phyloP scores from a whole-genome alignment of 2,329 filamentous ascomycete species.

The Cladosporium sp. region DNA sequence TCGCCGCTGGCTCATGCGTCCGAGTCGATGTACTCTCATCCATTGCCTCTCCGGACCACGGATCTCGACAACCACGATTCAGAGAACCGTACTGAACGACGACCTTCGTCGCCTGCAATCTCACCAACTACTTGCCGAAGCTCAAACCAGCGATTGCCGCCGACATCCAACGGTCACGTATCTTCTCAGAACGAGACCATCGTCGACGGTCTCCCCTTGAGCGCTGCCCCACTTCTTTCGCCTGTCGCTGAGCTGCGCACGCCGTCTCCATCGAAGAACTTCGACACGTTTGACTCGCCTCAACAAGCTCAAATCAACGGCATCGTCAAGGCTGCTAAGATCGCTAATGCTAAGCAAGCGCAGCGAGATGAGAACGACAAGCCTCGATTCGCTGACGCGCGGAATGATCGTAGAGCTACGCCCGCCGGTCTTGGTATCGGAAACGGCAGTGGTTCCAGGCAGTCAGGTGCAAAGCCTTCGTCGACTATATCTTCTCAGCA shows the following conservation, averaged over 20 bases:
- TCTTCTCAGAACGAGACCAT: conserved; percentile 1
- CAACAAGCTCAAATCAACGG: conserved; percentile 28
- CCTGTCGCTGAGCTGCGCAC: conserved; percentile 74
- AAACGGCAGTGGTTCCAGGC: conserved; percentile 6
- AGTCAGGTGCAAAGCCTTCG: not conserved
- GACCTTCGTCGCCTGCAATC: conserved; percentile 1
- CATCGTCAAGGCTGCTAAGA: conserved; percentile 30
- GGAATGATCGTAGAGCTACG: conserved; percentile 30
- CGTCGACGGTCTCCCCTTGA: conserved; percentile 17
- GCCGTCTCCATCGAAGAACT: conserved; percentile 62
- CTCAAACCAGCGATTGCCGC: not conserved
- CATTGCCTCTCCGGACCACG: conserved; percentile 11
- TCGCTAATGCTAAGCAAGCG: conserved; percentile 32
- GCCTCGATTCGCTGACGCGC: conserved; percentile 14
- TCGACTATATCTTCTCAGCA: not conserved
- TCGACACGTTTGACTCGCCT: conserved; percentile 15
- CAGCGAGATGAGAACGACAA: conserved; percentile 25
- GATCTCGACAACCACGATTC: conserved; percentile 1
- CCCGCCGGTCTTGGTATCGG: conserved; percentile 18
- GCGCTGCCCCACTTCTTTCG: conserved; percentile 55
- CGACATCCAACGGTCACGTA: conserved; percentile 3
- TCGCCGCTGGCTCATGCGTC: conserved; percentile 5
- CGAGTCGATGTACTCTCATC: conserved; percentile 4
- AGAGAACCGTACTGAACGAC: not conserved
- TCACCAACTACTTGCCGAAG: conserved; percentile 4